phyloP scores from a whole-genome alignment of 306 rosid genomes.

The Cucurbita ficifolia region DNA sequence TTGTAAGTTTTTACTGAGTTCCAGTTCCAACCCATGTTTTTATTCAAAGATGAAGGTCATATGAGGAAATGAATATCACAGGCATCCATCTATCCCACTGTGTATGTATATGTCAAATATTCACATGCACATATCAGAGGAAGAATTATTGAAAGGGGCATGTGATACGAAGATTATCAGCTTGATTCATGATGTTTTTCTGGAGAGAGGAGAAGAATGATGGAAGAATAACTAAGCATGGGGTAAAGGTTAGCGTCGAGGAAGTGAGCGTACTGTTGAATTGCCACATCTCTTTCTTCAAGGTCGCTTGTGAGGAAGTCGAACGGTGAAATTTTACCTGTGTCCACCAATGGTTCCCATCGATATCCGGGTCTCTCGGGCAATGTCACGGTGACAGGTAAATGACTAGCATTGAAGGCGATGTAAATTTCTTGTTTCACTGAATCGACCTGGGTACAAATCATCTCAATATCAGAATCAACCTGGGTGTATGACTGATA shows the following conservation, averaged over 20 bases:
- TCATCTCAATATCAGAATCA: neutral
- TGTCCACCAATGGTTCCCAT: conserved; percentile 86
- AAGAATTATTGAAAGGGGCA: neutral
- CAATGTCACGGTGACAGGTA: conserved; percentile 41
- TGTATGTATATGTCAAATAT: neutral
- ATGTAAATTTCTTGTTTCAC: conserved; percentile 69
- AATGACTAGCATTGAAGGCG: conserved; percentile 79
- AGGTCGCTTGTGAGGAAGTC: conserved; percentile 60
- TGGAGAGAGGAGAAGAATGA: conserved; percentile 56
- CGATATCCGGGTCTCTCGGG: conserved; percentile 72
- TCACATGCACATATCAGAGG: neutral
- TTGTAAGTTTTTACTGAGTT: neutral
- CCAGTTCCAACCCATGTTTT: neutral
- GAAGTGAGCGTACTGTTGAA: conserved; percentile 67
- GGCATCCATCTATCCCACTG: neutral
- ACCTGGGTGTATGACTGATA: neutral
- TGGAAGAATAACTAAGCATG: conserved; percentile 90
- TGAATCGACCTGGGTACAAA: conserved; percentile 46
- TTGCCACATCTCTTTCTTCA: conserved; percentile 50
- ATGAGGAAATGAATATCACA: neutral
- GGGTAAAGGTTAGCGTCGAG: conserved; percentile 71
- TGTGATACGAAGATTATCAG: neutral
- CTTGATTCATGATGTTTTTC: conserved; percentile 20
- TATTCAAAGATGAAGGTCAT: neutral
- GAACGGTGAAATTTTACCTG: conserved; percentile 65